Percentiles rank a stretch among this genome's conserved stretches.
Conservation (phyloP, 352 stramenopile genomes). For the Phytopythium oedochilum region DNA sequence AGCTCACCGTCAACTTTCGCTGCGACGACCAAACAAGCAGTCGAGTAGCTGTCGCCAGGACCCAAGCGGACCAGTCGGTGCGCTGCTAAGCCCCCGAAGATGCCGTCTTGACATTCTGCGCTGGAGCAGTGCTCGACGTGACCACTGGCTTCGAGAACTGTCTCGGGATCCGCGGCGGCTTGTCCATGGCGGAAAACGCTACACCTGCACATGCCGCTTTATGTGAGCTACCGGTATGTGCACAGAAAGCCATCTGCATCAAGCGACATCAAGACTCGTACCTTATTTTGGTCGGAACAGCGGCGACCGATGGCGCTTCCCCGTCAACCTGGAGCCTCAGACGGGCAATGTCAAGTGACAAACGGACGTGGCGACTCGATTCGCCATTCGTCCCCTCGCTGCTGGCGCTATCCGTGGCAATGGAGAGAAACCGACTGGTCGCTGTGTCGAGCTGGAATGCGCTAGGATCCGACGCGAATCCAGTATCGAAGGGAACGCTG, state of each 20-base stretch:
- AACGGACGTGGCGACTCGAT: conserved; percentile 13
- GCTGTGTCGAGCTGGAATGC: conserved; percentile 16
- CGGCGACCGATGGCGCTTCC: not conserved
- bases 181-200: conserved; percentile 25
- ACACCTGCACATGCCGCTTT: conserved; percentile 34
- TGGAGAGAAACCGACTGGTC: conserved; percentile 16
- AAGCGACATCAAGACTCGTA: too few species aligned
- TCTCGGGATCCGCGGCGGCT: not conserved
- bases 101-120: conserved; percentile 23
- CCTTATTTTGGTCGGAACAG: conserved; percentile 25
- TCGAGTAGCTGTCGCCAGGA: conserved; percentile 30
- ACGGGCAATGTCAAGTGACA: conserved; percentile 27
- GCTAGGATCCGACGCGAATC: conserved; percentile 23
- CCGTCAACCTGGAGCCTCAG: conserved; percentile 15
- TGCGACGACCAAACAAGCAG: conserved; percentile 25
- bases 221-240: too few species aligned
- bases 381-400: not conserved
- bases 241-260: too few species aligned
- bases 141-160: conserved; percentile 28
- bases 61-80: conserved; percentile 28
- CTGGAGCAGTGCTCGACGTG: conserved; percentile 34
- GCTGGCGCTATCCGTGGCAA: not conserved
- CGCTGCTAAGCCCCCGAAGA: conserved; percentile 42
- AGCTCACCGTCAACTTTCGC: conserved; percentile 13
- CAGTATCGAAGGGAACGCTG: conserved; percentile 19